These are phyloP conservation scores for Neurospora sublineolata DNA, from an alignment of 495 filamentous ascomycete genomes.

Conservation along the genomic window DNA sequence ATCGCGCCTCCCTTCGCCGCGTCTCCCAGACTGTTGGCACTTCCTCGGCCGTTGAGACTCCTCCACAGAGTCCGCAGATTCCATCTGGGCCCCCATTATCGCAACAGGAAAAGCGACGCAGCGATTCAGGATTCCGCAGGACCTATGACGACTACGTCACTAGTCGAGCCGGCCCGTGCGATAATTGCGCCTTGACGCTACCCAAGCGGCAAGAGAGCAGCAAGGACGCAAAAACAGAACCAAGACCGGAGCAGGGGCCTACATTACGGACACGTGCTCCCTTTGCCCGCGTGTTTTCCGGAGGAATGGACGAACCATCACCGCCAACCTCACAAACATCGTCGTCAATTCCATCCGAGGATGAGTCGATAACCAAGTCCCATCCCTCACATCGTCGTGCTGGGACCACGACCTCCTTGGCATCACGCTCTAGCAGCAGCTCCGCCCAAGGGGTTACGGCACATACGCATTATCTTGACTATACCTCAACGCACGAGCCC, in stretches of 20 bases:
- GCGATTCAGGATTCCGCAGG: slow-evolving; percentile 37
- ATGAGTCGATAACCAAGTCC: slow-evolving; percentile 17
- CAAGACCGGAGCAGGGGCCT: slow-evolving; percentile 22
- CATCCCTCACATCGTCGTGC: slow-evolving; percentile 19
- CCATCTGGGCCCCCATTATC: slow-evolving; percentile 16
- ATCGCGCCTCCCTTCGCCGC: slow-evolving; percentile 27
- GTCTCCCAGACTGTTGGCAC: slow-evolving; percentile 16
- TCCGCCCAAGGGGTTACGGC: slow-evolving; percentile 41
- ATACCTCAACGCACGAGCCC: slow-evolving; percentile 75
- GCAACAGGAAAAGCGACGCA: slow-evolving; percentile 24
- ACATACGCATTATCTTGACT: slow-evolving; percentile 76
- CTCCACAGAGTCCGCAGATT: slow-evolving; percentile 50
- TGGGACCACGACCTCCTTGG: slow-evolving; percentile 17
- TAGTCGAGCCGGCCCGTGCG: slow-evolving; percentile 42
- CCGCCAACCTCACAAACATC: slow-evolving; percentile 34
- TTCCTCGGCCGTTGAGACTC: slow-evolving; percentile 42
- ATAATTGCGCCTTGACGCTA: slow-evolving; percentile 51
- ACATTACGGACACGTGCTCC: slow-evolving; percentile 38
- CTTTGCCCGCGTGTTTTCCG: slow-evolving; percentile 34
- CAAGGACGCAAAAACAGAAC: slow-evolving; percentile 8
- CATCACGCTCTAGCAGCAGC: slow-evolving; percentile 35
- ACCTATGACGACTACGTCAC: slow-evolving; percentile 48
- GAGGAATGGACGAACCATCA: slow-evolving; percentile 23
- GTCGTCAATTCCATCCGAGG: slow-evolving; percentile 35
- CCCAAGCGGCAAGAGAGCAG: slow-evolving; percentile 37